These are phyloP conservation scores for Aurantiochytrium sp. DNA, from an alignment of 108 stramenopile species.

Conservation along the genomic window DNA sequence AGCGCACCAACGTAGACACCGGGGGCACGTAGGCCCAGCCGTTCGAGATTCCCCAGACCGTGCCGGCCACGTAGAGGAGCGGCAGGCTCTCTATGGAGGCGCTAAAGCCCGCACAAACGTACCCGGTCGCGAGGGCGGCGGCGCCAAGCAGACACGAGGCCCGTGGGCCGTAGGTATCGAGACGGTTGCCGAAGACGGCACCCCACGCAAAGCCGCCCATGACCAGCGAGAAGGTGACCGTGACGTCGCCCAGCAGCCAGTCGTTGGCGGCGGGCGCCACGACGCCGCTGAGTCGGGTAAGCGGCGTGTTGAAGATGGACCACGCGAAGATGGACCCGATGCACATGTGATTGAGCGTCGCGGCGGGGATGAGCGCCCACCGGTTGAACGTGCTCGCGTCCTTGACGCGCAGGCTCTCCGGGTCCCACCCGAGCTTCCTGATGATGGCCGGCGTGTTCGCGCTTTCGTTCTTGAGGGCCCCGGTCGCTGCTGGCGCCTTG, in stretches of 20 bases:
- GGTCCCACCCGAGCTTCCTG: constrained; percentile 25
- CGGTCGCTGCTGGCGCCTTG: neutral
- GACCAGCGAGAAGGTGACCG: constrained; percentile 68
- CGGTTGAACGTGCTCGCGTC: neutral
- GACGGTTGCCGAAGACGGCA: constrained; percentile 68
- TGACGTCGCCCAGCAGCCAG: constrained; percentile 38
- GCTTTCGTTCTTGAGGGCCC: neutral
- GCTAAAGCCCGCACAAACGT: constrained; percentile 49
- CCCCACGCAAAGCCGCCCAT: constrained; percentile 31
- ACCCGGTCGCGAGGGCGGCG: constrained; percentile 49
- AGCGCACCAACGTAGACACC: constrained; percentile 68
- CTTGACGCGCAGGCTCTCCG: neutral
- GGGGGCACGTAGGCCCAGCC: constrained; percentile 64
- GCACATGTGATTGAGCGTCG: constrained; percentile 36
- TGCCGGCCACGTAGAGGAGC: constrained; percentile 71
- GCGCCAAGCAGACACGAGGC: constrained; percentile 49
- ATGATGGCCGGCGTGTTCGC: neutral
- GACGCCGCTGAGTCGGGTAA: constrained; percentile 49
- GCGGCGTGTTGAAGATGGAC: constrained; percentile 50
- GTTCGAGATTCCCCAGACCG: constrained; percentile 67
- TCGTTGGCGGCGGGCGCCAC: constrained; percentile 51
- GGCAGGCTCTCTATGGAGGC: constrained; percentile 64
- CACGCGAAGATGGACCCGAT: constrained; percentile 58
- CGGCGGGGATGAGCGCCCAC: neutral
- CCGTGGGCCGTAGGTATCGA: constrained; percentile 57